Percentiles rank a stretch among this genome's conserved stretches.
These are phyloP conservation scores for Candida frijolesensis DNA, from an alignment of 1,139 yeast species.

Conservation along the genomic window DNA sequence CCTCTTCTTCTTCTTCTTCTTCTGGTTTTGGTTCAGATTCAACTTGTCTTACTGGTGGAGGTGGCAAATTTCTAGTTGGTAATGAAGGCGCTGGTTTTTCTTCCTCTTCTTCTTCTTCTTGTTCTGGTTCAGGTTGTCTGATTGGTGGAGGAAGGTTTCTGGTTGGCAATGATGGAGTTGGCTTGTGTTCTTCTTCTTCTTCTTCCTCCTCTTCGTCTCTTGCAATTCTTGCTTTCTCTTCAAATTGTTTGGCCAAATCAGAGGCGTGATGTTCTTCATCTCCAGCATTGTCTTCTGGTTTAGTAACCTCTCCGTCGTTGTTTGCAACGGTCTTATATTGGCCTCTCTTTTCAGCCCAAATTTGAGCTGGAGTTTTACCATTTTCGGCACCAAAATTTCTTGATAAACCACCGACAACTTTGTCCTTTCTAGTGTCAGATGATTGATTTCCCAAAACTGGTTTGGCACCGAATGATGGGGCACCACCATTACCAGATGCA, in stretches of 20 bases:
- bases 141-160: slow-evolving; percentile 32
- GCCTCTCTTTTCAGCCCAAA: slow-evolving; percentile 93
- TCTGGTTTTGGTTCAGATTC: slow-evolving; percentile 20
- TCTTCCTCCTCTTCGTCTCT: slow-evolving; percentile 15
- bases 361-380: slow-evolving; percentile 92
- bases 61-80: slow-evolving; percentile 25
- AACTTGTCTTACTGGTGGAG: slow-evolving; percentile 20
- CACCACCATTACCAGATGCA: slow-evolving; percentile 22
- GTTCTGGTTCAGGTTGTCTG: slow-evolving; percentile 22
- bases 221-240: slow-evolving; percentile 19
- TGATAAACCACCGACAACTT: slow-evolving; percentile 63
- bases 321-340: slow-evolving; percentile 50
- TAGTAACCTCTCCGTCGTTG: slow-evolving; percentile 22
- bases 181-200: slow-evolving; percentile 13
- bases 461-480: slow-evolving; percentile 58
- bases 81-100: slow-evolving; percentile 22
- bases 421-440: slow-evolving; percentile 36
- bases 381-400: slow-evolving; percentile 70
- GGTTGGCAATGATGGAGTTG: slow-evolving; percentile 21
- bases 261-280: slow-evolving; percentile 12
- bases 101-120: slow-evolving; percentile 22
- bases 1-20: slow-evolving; percentile 17
- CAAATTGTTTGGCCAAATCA: slow-evolving; percentile 23
- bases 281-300: slow-evolving; percentile 12
- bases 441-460: slow-evolving; percentile 40